Conservation (phyloP, 495 filamentous ascomycete genomes). For the Umbilicaria muhlenbergii region DNA sequence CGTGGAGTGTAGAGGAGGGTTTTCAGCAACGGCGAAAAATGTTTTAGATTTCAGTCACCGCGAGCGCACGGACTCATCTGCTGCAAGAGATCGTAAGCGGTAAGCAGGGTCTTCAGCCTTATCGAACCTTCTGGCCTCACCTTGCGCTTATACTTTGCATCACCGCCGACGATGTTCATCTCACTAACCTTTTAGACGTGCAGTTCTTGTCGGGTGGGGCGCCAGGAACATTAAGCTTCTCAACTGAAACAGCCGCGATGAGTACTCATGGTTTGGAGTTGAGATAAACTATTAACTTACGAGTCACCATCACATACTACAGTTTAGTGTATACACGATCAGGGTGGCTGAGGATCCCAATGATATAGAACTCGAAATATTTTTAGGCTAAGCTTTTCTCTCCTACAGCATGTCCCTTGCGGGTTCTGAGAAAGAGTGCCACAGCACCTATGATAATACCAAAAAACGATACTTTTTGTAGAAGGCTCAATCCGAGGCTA, state of each 20-base stretch:
- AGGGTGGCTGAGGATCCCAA: conserved; percentile 4
- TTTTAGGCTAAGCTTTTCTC: conserved; percentile 29
- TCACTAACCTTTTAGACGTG: background rate
- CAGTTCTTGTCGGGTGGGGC: too few relatives aligned
- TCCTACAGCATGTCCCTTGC: conserved; percentile 6
- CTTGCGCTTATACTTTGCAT: conserved; percentile 5
- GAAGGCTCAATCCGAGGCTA: conserved; percentile 14
- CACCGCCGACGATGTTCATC: background rate
- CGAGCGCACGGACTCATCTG: conserved; percentile 9
- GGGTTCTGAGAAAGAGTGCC: conserved; percentile 22
- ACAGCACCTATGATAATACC: conserved; percentile 24
- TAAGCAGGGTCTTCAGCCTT: background rate
- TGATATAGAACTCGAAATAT: background rate
- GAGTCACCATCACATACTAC: too few relatives aligned
- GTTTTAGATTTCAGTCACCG: conserved; percentile 14
- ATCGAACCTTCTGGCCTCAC: background rate
- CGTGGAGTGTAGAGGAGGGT: conserved; percentile 7
- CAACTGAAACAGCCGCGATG: too few relatives aligned
- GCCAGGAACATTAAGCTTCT: too few relatives aligned
- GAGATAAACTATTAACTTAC: too few relatives aligned
- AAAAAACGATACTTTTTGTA: conserved; percentile 28
- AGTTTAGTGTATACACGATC: background rate
- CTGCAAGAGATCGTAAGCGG: background rate
- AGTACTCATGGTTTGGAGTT: too few relatives aligned
- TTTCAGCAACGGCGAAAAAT: conserved; percentile 1